Percentiles rank a stretch among this genome's conserved stretches.
Evolutionary conservation across 805 yeast species (phyloP).

Genomic region (Torulaspora indica): DNA sequence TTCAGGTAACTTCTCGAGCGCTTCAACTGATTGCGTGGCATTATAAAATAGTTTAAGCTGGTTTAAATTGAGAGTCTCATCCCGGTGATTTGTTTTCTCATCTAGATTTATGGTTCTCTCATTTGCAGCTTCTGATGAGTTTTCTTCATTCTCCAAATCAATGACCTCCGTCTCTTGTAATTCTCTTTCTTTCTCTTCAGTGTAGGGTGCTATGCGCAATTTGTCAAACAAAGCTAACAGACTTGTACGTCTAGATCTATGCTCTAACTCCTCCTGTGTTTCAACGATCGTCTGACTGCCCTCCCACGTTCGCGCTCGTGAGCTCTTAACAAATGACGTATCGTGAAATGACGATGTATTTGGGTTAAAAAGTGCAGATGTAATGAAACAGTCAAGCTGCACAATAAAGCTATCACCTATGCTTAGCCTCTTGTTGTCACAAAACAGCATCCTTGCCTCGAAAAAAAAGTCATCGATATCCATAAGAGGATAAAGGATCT

Average conservation of each 20-base stretch:
- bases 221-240: conserved; percentile 52
- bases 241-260: conserved; percentile 52
- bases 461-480: conserved; percentile 52
- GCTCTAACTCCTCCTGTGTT: conserved; percentile 47
- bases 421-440: conserved; percentile 50
- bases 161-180: conserved; percentile 30
- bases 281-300: conserved; percentile 38
- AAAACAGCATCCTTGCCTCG: conserved; percentile 53
- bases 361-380: conserved; percentile 32
- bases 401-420: conserved; percentile 74
- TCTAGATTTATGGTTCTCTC: conserved; percentile 8
- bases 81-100: conserved; percentile 23
- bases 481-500: conserved; percentile 56
- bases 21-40: conserved; percentile 61
- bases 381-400: conserved; percentile 63
- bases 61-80: conserved; percentile 53
- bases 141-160: conserved; percentile 38
- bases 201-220: conserved; percentile 33
- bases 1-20: conserved; percentile 54
- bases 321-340: neutral
- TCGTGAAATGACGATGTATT: conserved; percentile 6
- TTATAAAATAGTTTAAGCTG: conserved; percentile 73
- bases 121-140: conserved; percentile 14
- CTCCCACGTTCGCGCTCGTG: conserved; percentile 19
- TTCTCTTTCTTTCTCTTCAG: conserved; percentile 13